phyloP scores from a whole-genome alignment of 257 asterid species.

The Echium plantagineum region DNA sequence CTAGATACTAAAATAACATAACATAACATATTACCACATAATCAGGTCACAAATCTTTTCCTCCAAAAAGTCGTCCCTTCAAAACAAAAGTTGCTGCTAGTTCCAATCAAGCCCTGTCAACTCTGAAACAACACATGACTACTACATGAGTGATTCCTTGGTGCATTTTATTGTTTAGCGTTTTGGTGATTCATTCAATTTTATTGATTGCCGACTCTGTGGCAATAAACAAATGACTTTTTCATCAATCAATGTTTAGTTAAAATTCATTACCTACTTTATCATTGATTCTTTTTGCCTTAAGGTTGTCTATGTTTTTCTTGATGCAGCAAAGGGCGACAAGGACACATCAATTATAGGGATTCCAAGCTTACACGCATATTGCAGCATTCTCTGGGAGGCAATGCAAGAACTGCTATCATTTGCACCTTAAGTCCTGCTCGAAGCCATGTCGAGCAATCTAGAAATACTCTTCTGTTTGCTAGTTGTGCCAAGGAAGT shows the following conservation, averaged over 20 bases:
- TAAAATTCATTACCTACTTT: neutral
- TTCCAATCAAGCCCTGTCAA: neutral
- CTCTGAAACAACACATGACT: neutral
- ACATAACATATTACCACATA: too few relatives aligned
- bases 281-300: neutral
- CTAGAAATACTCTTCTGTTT: constrained; percentile 90
- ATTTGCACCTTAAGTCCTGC: constrained; percentile 96
- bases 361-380: constrained; percentile 97
- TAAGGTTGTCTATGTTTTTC: neutral
- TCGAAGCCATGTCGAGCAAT: constrained; percentile 94
- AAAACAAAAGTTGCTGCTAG: neutral
- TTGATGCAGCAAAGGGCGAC: constrained; percentile 89
- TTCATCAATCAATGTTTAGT: neutral
- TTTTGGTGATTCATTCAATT: too few relatives aligned
- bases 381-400: constrained; percentile 96
- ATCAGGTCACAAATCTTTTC: neutral
- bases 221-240: neutral
- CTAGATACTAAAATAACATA: neutral
- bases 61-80: neutral
- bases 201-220: neutral
- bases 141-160: neutral
- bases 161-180: neutral
- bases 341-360: constrained; percentile 87
- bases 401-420: constrained; percentile 98
- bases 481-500: constrained; percentile 99